A percentile compares a stretch with the other conserved stretches of the same genome.
These are phyloP conservation scores for Saccharomycopsis sp. DNA, from an alignment of 805 yeast genomes.

Conservation along the genomic window DNA sequence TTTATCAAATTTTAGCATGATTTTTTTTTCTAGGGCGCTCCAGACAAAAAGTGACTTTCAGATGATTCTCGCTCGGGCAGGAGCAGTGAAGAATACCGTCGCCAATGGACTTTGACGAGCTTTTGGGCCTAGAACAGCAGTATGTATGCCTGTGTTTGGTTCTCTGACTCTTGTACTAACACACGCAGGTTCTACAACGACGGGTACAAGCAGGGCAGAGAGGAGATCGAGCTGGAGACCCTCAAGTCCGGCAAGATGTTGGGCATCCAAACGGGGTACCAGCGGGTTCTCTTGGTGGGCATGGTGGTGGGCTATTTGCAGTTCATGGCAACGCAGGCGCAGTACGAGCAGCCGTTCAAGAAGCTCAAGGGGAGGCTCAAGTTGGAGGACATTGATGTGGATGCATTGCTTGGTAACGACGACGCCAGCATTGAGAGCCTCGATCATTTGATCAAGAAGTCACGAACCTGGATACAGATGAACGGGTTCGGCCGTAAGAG, in stretches of 20 bases:
- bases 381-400: constrained; percentile 10
- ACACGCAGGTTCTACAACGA: constrained; percentile 14
- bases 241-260: constrained; percentile 17
- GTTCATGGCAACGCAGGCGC: not conserved
- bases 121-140: constrained; percentile 5
- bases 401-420: constrained; percentile 14
- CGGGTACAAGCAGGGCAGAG: constrained; percentile 17
- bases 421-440: constrained; percentile 14
- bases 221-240: constrained; percentile 14
- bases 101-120: constrained; percentile 11
- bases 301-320: constrained; percentile 13
- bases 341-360: not conserved
- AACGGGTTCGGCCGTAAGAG: constrained; percentile 4
- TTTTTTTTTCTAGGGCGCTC: too few species aligned
- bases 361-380: constrained; percentile 8
- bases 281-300: constrained; percentile 16
- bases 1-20: too few species aligned
- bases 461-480: constrained; percentile 19
- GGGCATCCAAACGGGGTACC: constrained; percentile 21
- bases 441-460: constrained; percentile 14
- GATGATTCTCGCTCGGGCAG: too few species aligned
- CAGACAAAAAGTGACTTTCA: too few species aligned
- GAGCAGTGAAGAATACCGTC: too few species aligned
- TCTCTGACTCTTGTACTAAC: not conserved
- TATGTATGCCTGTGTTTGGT: not conserved